Evolutionary conservation across 2,329 filamentous ascomycete genomes (phyloP).

Genomic region (Pseudogymnoascus sp.): DNA sequence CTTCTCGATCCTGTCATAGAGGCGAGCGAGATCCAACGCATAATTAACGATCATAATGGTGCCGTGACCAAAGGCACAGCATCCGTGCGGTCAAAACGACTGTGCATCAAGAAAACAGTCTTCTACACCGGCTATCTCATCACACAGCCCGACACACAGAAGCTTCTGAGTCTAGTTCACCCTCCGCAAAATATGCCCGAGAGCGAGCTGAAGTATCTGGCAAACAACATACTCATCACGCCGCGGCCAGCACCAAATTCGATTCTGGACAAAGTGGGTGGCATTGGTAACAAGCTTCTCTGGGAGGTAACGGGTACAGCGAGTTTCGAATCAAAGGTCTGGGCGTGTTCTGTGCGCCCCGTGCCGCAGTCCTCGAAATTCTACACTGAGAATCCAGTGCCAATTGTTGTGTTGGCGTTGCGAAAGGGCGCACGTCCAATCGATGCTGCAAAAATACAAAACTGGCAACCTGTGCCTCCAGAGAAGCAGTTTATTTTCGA

Average conservation of each 20-base stretch:
- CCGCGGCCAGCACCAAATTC: constrained; percentile 64
- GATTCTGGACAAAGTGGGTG: constrained; percentile 77
- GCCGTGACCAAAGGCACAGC: constrained; percentile 37
- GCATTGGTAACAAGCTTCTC: constrained; percentile 71
- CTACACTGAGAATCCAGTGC: constrained; percentile 72
- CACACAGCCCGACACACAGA: constrained; percentile 59
- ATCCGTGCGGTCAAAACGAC: constrained; percentile 31
- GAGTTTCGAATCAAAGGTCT: constrained; percentile 70
- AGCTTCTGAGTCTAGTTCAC: constrained; percentile 61
- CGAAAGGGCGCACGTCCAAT: constrained; percentile 67
- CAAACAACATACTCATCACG: constrained; percentile 85
- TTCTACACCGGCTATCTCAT: constrained; percentile 93
- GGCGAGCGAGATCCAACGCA: constrained; percentile 74
- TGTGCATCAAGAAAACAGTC: constrained; percentile 77
- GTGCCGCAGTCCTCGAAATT: constrained; percentile 58
- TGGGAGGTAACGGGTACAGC: constrained; percentile 79
- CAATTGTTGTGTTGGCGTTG: constrained; percentile 75
- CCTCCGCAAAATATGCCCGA: constrained; percentile 55
- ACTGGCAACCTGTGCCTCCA: constrained; percentile 69
- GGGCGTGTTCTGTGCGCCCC: constrained; percentile 75
- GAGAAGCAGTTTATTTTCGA: constrained; percentile 72
- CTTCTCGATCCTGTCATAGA: constrained; percentile 71
- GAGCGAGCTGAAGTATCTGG: constrained; percentile 70
- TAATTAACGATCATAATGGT: constrained; percentile 81
- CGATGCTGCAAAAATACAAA: constrained; percentile 73